Evolutionary conservation across 139 green algal genomes (phyloP).

Genomic region (Cymbomonas tetramitiformis): DNA sequence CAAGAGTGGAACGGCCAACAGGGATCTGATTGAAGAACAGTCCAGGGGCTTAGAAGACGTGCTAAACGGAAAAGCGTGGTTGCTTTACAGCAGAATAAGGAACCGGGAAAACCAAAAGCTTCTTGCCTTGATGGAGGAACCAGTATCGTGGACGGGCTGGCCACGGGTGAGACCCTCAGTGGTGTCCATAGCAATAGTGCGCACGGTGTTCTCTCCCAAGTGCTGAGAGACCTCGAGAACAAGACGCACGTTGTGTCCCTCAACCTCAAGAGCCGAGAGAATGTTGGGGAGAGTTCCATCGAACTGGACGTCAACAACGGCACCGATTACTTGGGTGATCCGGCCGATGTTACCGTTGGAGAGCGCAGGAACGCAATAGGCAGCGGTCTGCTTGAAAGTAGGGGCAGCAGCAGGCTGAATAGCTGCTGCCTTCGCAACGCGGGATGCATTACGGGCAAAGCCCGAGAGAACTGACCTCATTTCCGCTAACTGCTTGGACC

Average conservation of each 20-base stretch:
- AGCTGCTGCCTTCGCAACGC: too few relatives aligned
- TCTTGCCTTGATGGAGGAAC: constrained; percentile 74
- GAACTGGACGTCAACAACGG: constrained; percentile 95
- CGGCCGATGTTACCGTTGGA: too few relatives aligned
- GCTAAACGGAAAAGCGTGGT: not conserved
- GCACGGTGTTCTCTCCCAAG: constrained; percentile 87
- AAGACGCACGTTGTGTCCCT: constrained; percentile 54
- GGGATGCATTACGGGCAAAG: too few relatives aligned
- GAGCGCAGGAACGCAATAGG: too few relatives aligned
- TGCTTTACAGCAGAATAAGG: not conserved
- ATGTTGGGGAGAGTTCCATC: constrained; percentile 83
- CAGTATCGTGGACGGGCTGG: constrained; percentile 79
- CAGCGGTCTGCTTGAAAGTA: too few relatives aligned
- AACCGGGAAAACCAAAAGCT: not conserved
- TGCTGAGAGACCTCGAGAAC: constrained; percentile 97
- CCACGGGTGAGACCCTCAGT: constrained; percentile 89
- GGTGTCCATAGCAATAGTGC: constrained; percentile 95
- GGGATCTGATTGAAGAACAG: too few relatives aligned
- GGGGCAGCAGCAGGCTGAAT: too few relatives aligned
- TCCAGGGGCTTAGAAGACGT: too few relatives aligned
- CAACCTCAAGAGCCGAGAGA: constrained; percentile 73
- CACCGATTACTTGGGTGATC: constrained; percentile 75
- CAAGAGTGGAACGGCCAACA: constrained; percentile 84
- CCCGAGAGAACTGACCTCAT: too few relatives aligned
- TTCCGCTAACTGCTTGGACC: too few relatives aligned